A percentile compares a stretch with the other conserved stretches of the same genome.
These are phyloP conservation scores for Breviolum minutum DNA, from an alignment of 73 alveolate genomes.

Conservation along the genomic window DNA sequence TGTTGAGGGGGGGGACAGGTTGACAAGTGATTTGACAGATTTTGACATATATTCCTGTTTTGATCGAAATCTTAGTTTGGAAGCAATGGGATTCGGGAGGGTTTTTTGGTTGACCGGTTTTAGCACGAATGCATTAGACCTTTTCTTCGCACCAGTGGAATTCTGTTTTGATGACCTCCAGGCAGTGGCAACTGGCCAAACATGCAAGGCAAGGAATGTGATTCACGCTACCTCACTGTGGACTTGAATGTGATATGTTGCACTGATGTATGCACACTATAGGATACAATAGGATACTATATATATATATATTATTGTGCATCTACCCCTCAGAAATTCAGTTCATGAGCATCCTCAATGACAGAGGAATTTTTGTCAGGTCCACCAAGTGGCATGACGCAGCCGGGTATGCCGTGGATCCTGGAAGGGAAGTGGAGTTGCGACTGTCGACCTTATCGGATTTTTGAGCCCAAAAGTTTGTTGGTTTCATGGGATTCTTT, in stretches of 20 bases:
- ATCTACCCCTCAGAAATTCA: background rate
- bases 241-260: background rate
- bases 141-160: too few relatives aligned
- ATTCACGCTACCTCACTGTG: background rate
- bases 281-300: too few relatives aligned
- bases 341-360: background rate
- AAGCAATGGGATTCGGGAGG: background rate
- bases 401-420: slow-evolving; percentile 39
- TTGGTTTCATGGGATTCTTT: too few relatives aligned
- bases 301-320: too few relatives aligned
- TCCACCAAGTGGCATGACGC: background rate
- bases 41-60: too few relatives aligned
- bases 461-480: too few relatives aligned
- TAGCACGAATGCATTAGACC: too few relatives aligned
- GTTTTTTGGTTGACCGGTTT: background rate
- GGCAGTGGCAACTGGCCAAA: background rate
- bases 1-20: too few relatives aligned
- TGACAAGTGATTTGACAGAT: too few relatives aligned
- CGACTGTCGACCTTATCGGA: background rate
- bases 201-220: background rate
- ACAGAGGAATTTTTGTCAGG: too few relatives aligned
- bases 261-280: too few relatives aligned
- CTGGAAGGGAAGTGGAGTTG: background rate
- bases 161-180: too few relatives aligned
- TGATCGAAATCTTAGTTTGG: background rate